Percentiles rank a stretch among this genome's conserved stretches.
Conservation (phyloP, 345 rosid species). For the Clarkia xantiana region DNA sequence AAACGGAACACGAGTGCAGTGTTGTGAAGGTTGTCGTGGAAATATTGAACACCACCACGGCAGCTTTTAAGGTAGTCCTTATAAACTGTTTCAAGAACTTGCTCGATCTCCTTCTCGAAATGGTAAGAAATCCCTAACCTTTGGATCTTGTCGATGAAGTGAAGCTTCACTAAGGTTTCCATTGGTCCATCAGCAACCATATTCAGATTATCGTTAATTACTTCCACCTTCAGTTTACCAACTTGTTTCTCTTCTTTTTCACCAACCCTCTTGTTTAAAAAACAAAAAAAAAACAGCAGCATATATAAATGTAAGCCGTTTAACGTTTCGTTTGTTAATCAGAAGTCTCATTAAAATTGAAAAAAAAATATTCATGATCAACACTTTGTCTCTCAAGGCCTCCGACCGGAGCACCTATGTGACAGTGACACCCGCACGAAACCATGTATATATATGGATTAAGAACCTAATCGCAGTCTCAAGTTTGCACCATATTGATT, state of each 20-base stretch:
- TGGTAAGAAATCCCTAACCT: conserved; percentile 34
- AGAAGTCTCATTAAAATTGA: too few relatives aligned
- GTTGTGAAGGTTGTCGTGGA: background rate
- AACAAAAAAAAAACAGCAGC: background rate
- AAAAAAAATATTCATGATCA: too few relatives aligned
- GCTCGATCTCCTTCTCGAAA: conserved; percentile 18
- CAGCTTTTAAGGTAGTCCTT: too few relatives aligned
- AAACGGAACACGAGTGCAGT: conserved; percentile 5
- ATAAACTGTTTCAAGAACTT: background rate
- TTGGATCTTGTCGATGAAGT: conserved; percentile 21
- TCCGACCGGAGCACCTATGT: too few relatives aligned
- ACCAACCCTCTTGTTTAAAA: background rate
- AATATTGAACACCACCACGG: background rate
- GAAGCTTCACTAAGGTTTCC: conserved; percentile 3
- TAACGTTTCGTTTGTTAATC: too few relatives aligned
- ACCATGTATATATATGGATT: too few relatives aligned
- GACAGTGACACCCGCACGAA: too few relatives aligned
- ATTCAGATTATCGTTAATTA: conserved; percentile 8
- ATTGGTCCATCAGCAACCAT: background rate
- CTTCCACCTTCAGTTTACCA: conserved; percentile 10
- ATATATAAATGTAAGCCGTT: too few relatives aligned
- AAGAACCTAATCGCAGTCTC: too few relatives aligned
- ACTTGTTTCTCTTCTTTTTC: conserved; percentile 4
- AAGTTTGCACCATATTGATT: too few relatives aligned
- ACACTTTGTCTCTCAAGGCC: too few relatives aligned